Percentiles rank a stretch among this genome's conserved stretches.
These are phyloP conservation scores for Apiospora malaysiana DNA, from an alignment of 2,329 filamentous ascomycete genomes.

Conservation along the genomic window DNA sequence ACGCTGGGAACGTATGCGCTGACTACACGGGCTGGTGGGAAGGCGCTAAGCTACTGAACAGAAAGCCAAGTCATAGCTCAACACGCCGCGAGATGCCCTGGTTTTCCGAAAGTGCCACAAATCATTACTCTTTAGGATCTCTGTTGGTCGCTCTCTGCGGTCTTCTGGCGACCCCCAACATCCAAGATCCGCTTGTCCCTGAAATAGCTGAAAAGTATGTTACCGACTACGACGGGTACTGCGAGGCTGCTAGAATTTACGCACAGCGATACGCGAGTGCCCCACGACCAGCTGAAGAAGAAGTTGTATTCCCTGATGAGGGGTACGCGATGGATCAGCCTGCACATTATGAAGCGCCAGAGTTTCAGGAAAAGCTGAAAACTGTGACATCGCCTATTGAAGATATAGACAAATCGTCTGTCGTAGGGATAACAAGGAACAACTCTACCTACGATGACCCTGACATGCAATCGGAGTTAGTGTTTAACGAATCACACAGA, in stretches of 20 bases:
- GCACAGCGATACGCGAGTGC: neutral
- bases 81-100: neutral
- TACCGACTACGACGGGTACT: neutral
- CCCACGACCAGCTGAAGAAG: neutral
- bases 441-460: too few relatives aligned
- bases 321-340: neutral
- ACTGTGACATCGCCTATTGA: too few relatives aligned
- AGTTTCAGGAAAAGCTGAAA: neutral
- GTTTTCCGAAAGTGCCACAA: neutral
- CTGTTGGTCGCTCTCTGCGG: neutral
- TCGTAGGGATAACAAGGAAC: too few relatives aligned
- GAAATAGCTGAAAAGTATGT: neutral
- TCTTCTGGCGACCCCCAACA: neutral
- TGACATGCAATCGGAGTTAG: too few relatives aligned
- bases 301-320: neutral
- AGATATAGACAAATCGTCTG: too few relatives aligned
- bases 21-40: neutral
- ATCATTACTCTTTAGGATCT: neutral
- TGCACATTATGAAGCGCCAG: neutral
- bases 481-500: too few relatives aligned
- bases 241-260: neutral
- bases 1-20: neutral
- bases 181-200: neutral
- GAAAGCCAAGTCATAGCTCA: too few relatives aligned
- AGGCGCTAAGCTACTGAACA: neutral